Evolutionary conservation across 805 yeast genomes (phyloP), one percentile per base, ranked within the genome.

Genomic region (Dipodascus geniculatus): DNA sequence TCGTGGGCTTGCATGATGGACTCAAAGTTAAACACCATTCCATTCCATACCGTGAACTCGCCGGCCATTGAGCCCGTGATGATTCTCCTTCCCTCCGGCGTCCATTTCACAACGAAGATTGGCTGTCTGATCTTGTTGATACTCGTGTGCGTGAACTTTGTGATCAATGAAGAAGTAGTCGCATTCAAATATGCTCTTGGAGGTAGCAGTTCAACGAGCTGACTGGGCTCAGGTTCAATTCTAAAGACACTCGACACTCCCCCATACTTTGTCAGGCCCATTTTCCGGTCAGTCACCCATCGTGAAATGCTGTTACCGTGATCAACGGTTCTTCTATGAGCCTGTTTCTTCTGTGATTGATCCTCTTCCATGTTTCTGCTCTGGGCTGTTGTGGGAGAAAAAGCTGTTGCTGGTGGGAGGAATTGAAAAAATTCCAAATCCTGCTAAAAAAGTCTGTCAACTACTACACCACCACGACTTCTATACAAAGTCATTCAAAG

Each of bases 1-100:
- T 93, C 99, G 69, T 93, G 99, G 1, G 98, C 98, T 72, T 93
- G 99, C 95, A 90, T 93, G 58, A 93, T 89, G 53, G 96, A 87
- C 67, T 93, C 99, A 65, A 93, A 89, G 65, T 87, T 88, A 70
- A 91, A 93, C 8, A 96, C 84, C 75, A 86, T 79, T 9, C 98
- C 97, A 67, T 90, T 89, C 98, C 98, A 93, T 49, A 93, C 73
- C 11, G 98, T 90, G 69, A 93, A 90, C 66, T 93, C 99, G 47
- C 99, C 99, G 54, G 87, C 80, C 70, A 86, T 88, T 24, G 91
- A 81, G 0, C 96, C 95, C 3, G 95, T 96, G 23, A 93, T 74
- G 51, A 93, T 72, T 60, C 99, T 73, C 60, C 97, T 75, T 0
- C 96, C 98, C 61, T 89, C 97, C 0, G 98, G 98, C 0, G 99